Base-by-base conservation (phyloP, 2,329 filamentous ascomycete genomes). In the Albifimbria verrucaria region DNA sequence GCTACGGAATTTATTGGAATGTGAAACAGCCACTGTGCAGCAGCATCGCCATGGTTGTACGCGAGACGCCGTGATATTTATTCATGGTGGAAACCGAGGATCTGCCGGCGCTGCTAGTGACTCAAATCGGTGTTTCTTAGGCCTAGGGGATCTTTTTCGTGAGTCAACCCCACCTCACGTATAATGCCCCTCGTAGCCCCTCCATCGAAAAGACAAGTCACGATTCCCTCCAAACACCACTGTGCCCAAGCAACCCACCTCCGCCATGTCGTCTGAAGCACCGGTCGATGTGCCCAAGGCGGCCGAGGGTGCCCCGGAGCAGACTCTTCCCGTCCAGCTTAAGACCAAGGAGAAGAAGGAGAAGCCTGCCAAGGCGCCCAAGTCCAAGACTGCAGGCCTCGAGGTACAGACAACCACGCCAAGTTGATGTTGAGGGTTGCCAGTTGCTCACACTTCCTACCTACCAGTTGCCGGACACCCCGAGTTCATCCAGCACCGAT, bases 401-500 rank as follows among this genome's bases (percentile, higher is more conserved):
- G 78, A 75, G 73, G 77, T 72, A 39, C 15, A n/a, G 32, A 39
- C n/a, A n/a, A n/a, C n/a, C n/a, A n/a, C n/a, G n/a, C n/a, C n/a
- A n/a, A n/a, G n/a, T 59, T 51, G 60, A 23, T 22, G 17, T 20
- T 15, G 15, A 20, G 11, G 10, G n/a, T 44, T 20, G 18, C 12
- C 41, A 6, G 12, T 44, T 20, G 3, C 21, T 20, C 25, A 32
- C 51, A 32, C 24, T 18, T 18, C 18, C 25, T 4, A n/a, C 2
- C 10, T 36, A 26, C 11, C 43, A 73, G 71, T 65, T 72, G 6
- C 73, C 68, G 73, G 66, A 71, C 68, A 61, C 79, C 74, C 92
- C 52, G 85, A 87, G 55, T 96, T 89, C 72, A 85, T 97, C 57
- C 78, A 92, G 65, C 85, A 92, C 71, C 87, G 94, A 58, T 86